Percentiles rank a stretch among this genome's conserved stretches.
Conservation (phyloP, 768 basidiomycete genomes). For the Galerina marginata region DNA sequence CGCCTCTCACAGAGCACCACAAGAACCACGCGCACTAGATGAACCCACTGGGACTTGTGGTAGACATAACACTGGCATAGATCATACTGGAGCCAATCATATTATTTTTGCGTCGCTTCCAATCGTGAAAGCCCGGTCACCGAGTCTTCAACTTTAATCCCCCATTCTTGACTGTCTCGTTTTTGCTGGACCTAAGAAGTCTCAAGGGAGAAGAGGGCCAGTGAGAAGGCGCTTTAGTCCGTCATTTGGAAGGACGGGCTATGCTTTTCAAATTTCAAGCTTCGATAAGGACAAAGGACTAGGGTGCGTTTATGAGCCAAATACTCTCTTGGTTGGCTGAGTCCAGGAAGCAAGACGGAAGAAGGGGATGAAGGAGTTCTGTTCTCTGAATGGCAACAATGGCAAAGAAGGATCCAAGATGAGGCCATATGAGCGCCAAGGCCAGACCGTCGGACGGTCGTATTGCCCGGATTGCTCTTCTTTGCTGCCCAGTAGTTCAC, state of each 20-base stretch:
- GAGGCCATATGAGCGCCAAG: neutral
- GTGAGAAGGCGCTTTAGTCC: too few relatives aligned
- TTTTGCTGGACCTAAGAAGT: neutral
- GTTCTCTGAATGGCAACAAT: too few relatives aligned
- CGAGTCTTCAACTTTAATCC: neutral
- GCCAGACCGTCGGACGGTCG: conserved; percentile 8
- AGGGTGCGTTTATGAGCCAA: too few relatives aligned
- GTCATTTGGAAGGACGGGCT: neutral
- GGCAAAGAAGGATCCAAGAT: neutral
- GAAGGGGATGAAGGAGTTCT: too few relatives aligned
- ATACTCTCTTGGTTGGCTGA: too few relatives aligned
- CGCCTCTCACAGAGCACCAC: conserved; percentile 69
- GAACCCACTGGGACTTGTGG: conserved; percentile 1
- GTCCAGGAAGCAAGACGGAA: too few relatives aligned
- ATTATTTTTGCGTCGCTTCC: conserved; percentile 3
- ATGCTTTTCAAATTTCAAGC: neutral
- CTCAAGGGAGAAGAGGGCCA: too few relatives aligned
- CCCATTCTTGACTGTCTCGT: neutral
- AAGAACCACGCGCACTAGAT: conserved; percentile 86
- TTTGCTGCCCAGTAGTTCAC: neutral
- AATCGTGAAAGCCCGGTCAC: neutral
- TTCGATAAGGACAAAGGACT: too few relatives aligned
- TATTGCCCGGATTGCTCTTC: neutral
- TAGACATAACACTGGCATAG: conserved; percentile 20
- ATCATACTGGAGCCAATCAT: conserved; percentile 22